Percentiles rank a stretch among this genome's conserved stretches.
Evolutionary conservation across 805 yeast species (phyloP).

Genomic region (Candida rishiriensis): DNA sequence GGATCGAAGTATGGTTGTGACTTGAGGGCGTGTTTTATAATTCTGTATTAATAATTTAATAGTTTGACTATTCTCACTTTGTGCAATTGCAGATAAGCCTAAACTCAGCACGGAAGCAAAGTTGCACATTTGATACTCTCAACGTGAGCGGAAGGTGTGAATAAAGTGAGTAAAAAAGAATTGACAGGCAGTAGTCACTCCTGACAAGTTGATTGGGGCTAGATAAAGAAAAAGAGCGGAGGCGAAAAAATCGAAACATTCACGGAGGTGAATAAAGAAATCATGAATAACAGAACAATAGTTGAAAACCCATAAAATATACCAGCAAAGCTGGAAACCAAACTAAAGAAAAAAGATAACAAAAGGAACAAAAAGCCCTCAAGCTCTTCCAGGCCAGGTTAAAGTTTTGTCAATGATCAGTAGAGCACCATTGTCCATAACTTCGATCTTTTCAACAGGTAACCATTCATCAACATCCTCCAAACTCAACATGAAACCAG

Average conservation of each 20-base stretch:
- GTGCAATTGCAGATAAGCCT: no score
- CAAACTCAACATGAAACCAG: conserved; percentile 31
- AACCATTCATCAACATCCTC: conserved; percentile 33
- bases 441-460: conserved; percentile 31
- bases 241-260: background rate
- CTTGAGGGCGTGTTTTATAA: no score
- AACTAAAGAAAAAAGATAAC: background rate
- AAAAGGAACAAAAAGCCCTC: background rate
- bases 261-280: no score
- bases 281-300: no score
- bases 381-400: conserved; percentile 31
- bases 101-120: no score
- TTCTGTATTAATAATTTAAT: no score
- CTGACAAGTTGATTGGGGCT: background rate
- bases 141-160: no score
- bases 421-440: conserved; percentile 43
- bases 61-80: no score
- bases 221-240: background rate
- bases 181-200: no score
- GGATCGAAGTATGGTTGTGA: background rate
- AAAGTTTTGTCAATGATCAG: conserved; percentile 35
- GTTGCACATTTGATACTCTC: no score
- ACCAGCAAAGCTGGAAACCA: background rate
- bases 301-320: conserved; percentile 1
- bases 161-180: no score